Conservation (phyloP, 2,329 filamentous ascomycete genomes). For the Neopestalotiopsis clavispora region DNA sequence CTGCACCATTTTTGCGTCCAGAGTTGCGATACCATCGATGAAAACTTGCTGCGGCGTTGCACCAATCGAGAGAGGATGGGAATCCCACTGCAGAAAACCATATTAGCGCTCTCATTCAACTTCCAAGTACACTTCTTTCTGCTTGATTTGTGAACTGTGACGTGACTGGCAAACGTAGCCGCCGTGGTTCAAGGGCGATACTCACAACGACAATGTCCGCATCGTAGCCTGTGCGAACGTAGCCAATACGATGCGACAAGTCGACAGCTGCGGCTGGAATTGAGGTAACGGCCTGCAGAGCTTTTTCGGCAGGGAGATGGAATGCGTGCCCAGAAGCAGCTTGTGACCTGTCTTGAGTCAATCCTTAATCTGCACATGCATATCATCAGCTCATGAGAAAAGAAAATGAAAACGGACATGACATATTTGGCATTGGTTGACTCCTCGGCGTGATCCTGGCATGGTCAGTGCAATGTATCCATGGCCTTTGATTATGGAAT, state of each 20-base stretch:
- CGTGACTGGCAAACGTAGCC: background rate
- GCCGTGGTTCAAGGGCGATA: background rate
- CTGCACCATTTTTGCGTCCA: conserved; percentile 14
- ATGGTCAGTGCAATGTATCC: background rate
- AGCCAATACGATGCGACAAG: conserved; percentile 49
- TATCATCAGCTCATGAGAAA: background rate
- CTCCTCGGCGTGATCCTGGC: conserved; percentile 37
- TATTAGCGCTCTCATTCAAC: background rate
- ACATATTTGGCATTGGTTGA: conserved; percentile 47
- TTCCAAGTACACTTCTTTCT: too few species aligned
- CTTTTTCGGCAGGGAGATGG: conserved; percentile 43
- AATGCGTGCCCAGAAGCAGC: conserved; percentile 47
- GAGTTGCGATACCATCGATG: conserved; percentile 44
- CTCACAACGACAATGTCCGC: conserved; percentile 49
- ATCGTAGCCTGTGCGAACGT: conserved; percentile 49
- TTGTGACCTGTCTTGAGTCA: conserved; percentile 35
- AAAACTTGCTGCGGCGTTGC: conserved; percentile 52
- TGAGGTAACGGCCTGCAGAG: conserved; percentile 49
- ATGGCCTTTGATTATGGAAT: background rate
- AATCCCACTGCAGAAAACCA: conserved; percentile 43
- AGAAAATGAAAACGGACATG: conserved; percentile 29
- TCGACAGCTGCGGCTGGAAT: conserved; percentile 49
- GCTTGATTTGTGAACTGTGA: background rate
- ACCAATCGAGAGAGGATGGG: conserved; percentile 49
- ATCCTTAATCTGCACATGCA: background rate